phyloP scores from a whole-genome alignment of 2,329 filamentous ascomycete species.

The Aurifilum marmelostoma region DNA sequence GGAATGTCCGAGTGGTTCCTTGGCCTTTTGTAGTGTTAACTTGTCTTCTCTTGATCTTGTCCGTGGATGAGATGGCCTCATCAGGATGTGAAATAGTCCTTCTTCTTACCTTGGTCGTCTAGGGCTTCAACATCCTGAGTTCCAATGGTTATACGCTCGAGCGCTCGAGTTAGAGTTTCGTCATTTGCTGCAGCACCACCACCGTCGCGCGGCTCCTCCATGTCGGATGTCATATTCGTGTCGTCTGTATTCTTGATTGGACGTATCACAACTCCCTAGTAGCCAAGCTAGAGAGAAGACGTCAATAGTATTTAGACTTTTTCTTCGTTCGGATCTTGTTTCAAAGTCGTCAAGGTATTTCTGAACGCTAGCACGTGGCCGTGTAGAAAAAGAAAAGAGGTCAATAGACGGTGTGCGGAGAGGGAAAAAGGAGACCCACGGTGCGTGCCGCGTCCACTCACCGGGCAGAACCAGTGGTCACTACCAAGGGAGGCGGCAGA shows the following conservation, averaged over 20 bases:
- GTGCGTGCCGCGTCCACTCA: not conserved
- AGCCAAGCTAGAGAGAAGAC: not conserved
- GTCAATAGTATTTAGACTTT: not conserved
- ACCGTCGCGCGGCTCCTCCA: not conserved
- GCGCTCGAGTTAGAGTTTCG: not conserved
- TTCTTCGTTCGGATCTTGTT: not conserved
- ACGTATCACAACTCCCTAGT: not conserved
- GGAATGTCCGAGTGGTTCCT: not conserved
- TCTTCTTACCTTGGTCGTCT: not conserved
- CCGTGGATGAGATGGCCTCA: not conserved
- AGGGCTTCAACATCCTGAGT: not conserved
- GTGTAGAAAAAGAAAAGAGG: not conserved
- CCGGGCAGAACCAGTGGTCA: not conserved
- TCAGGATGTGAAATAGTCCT: not conserved
- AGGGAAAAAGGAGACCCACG: not conserved
- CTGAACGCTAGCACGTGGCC: not conserved
- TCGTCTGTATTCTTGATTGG: not conserved
- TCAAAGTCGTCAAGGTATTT: not conserved
- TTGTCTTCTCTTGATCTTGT: not conserved
- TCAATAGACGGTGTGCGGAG: not conserved
- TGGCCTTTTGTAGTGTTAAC: not conserved
- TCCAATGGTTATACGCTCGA: not conserved
- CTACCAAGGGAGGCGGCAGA: not conserved
- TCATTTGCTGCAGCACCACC: not conserved
- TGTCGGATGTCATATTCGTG: not conserved